Conservation (phyloP, 1,139 yeast genomes). For the Pichia sp. region DNA sequence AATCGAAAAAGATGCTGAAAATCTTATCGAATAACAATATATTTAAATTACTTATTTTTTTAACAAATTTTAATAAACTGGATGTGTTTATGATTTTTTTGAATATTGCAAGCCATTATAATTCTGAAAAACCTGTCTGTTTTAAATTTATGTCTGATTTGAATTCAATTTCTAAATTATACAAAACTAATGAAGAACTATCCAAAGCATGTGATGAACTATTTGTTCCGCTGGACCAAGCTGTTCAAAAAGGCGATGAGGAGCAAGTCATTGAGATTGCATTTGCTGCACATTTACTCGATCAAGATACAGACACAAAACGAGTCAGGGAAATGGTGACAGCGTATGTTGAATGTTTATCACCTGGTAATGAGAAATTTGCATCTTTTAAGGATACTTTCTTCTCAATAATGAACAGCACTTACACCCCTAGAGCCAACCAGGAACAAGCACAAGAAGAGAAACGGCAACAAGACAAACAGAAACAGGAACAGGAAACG, state of each 20-base stretch:
- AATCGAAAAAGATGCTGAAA: neutral
- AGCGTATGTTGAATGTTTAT: too few relatives aligned
- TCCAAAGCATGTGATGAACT: slow-evolving; percentile 16
- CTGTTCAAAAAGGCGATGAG: slow-evolving; percentile 10
- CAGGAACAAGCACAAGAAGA: too few relatives aligned
- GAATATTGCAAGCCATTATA: slow-evolving; percentile 21
- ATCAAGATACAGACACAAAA: neutral
- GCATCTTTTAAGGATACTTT: too few relatives aligned
- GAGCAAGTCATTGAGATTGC: slow-evolving; percentile 13
- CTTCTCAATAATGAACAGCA: too few relatives aligned
- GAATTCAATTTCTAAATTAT: slow-evolving; percentile 16
- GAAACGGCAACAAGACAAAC: too few relatives aligned
- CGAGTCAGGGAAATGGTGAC: neutral
- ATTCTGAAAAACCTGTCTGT: slow-evolving; percentile 17
- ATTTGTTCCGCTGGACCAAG: slow-evolving; percentile 12
- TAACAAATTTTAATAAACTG: slow-evolving; percentile 6
- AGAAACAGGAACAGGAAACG: too few relatives aligned
- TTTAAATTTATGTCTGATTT: slow-evolving; percentile 19
- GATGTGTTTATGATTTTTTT: slow-evolving; percentile 17
- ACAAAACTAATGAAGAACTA: slow-evolving; percentile 4
- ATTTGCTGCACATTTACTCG: slow-evolving; percentile 3
- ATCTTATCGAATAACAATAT: neutral
- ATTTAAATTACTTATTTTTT: neutral
- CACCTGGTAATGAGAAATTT: too few relatives aligned
- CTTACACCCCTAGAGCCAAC: too few relatives aligned